These are phyloP conservation scores for Cetraspora pellucida DNA, from an alignment of 192 early-diverging fungal genomes.

Conservation along the genomic window DNA sequence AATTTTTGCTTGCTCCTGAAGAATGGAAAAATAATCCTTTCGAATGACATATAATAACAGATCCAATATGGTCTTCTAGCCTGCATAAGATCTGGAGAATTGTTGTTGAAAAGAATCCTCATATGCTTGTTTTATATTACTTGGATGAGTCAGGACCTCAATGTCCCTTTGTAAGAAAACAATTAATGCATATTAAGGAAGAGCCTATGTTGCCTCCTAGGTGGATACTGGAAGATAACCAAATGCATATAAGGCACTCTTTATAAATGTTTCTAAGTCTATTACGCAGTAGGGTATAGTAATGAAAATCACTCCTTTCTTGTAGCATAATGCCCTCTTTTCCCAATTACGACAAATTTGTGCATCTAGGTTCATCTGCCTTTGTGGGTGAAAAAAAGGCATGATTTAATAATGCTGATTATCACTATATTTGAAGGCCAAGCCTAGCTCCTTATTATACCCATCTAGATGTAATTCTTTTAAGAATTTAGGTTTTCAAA, in stretches of 20 bases:
- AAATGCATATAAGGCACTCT: background rate
- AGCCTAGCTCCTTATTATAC: no score
- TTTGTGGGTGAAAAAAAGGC: no score
- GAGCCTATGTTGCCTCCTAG: background rate
- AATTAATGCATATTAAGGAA: conserved; percentile 23
- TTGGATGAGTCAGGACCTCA: background rate
- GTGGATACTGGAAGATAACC: background rate
- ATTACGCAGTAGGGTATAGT: background rate
- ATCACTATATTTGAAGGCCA: no score
- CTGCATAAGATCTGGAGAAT: no score
- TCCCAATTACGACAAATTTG: no score
- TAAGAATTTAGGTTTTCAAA: no score
- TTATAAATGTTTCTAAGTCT: background rate
- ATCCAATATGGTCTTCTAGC: no score
- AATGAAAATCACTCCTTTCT: background rate
- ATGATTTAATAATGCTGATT: no score
- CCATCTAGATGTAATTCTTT: no score
- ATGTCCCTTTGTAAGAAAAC: conserved; percentile 3
- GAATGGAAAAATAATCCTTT: no score
- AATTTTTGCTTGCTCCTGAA: background rate
- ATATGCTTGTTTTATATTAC: conserved; percentile 19
- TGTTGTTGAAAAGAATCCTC: background rate
- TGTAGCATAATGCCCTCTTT: background rate
- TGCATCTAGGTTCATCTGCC: no score
- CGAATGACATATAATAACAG: no score